Evolutionary conservation across 2,329 filamentous ascomycete species (phyloP), one percentile per base, ranked within the genome.

Genomic region (Fusarium sarcochroum): DNA sequence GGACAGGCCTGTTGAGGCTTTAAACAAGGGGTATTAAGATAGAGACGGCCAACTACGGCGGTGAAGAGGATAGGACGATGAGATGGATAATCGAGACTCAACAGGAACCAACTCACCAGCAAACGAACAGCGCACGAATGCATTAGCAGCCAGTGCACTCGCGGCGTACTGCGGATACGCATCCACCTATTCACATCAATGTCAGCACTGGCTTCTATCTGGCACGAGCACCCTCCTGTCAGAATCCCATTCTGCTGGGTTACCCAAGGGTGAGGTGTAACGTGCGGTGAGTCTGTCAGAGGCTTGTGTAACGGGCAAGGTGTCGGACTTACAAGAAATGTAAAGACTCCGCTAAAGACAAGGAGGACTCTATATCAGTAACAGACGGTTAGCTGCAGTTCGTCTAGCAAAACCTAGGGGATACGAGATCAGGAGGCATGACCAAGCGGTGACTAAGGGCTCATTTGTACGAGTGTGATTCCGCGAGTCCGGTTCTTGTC

Each of bases 341-440:
- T 97, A 79, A 97, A 97, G 69, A 97, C 89, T 52, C 93, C 93
- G 58, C 89, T 90, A 79, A 93, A 98, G 30, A 91, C 89, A 59
- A 97, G 86, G 63, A 97, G 86, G 54, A 88, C 90, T 52, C 92
- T 93, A 73, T 75, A 70, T 56, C 70, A 74, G 66, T 34, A 56
- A 35, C 34, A 27, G 63, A 50, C 56, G 58, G 75, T 77, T 73
- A 78, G 76, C 69, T 63, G 68, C 58, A 67, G 64, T 48, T 60
- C 51, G 38, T 63, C 40, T 37, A 47, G 47, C 63, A 54, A 48
- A 60, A 48, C 18, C 45, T 23, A 53, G 63, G 68, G 58, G 45
- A 72, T 69, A 74, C 70, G 68, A 74, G 68, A 74, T 70, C 48
- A 55, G 50, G 38, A 47, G 42, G n/a, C 63, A 72, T 76, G 71